Evolutionary conservation across 169 alveolate genomes (phyloP).

Genomic region (Eimeria acervulina): DNA sequence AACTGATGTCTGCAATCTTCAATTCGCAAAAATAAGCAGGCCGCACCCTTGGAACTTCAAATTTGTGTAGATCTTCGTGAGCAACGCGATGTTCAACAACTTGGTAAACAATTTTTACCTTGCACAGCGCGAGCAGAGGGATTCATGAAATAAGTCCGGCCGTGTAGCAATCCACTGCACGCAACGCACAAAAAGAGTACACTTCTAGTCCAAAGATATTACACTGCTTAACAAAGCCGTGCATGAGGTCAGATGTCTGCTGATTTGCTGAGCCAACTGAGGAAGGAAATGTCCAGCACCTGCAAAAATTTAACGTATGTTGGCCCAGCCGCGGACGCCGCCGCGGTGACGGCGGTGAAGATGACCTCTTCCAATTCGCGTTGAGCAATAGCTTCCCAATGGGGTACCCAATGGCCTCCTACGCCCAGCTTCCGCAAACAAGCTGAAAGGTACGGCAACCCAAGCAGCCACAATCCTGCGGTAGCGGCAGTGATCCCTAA

Average conservation of each 20-base stretch:
- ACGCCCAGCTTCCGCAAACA: slow-evolving; percentile 39
- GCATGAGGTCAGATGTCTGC: background rate
- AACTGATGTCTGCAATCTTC: slow-evolving; percentile 73
- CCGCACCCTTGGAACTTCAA: background rate
- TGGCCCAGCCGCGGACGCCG: slow-evolving; percentile 76
- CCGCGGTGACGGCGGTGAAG: slow-evolving; percentile 70
- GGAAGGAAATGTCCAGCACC: background rate
- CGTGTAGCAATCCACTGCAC: slow-evolving; percentile 81
- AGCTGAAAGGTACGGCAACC: slow-evolving; percentile 37
- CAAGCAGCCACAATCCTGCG: slow-evolving; percentile 66
- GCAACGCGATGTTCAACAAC: background rate
- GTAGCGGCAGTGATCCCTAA: slow-evolving; percentile 51
- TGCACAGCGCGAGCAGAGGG: slow-evolving; percentile 77
- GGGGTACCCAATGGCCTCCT: background rate
- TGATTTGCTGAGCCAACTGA: background rate
- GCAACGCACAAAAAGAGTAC: background rate
- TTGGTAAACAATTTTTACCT: slow-evolving; percentile 10
- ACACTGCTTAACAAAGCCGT: background rate
- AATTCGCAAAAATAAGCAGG: background rate
- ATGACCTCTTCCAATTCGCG: slow-evolving; percentile 71
- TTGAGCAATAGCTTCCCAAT: slow-evolving; percentile 61
- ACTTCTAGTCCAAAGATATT: background rate
- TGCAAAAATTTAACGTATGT: slow-evolving; percentile 51
- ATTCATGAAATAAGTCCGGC: slow-evolving; percentile 70
- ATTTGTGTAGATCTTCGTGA: background rate